A percentile compares a stretch with the other conserved stretches of the same genome.
phyloP scores from a whole-genome alignment of 306 rosid species.

The Cucumis cinereus region DNA sequence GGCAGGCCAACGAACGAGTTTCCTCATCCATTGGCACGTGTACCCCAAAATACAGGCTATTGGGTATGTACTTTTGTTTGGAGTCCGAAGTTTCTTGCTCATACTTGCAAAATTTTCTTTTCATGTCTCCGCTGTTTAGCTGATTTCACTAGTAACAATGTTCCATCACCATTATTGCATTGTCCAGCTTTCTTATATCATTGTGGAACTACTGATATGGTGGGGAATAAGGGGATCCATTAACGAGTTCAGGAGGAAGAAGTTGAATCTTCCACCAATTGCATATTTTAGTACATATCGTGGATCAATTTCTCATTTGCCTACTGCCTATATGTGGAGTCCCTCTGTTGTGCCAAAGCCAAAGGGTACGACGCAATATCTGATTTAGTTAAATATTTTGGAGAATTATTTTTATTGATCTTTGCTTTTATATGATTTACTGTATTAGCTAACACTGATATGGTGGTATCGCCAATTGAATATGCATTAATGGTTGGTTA shows the following conservation, averaged over 20 bases:
- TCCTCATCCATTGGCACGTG: conserved; percentile 94
- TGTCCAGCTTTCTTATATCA: conserved; percentile 71
- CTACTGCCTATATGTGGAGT: conserved; percentile 96
- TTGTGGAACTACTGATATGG: conserved; percentile 90
- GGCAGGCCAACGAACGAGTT: conserved; percentile 88
- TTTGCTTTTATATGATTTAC: background rate
- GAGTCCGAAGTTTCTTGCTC: background rate
- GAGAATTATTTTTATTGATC: background rate
- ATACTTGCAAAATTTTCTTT: conserved; percentile 13
- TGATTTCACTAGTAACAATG: conserved; percentile 1
- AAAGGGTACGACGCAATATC: conserved; percentile 36
- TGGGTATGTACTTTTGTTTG: conserved; percentile 51
- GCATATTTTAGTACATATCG: conserved; percentile 91
- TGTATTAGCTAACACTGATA: background rate
- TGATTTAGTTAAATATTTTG: background rate
- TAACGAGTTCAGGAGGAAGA: conserved; percentile 76
- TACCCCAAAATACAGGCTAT: conserved; percentile 81
- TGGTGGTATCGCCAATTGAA: background rate
- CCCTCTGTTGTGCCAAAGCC: conserved; percentile 94
- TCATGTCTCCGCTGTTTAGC: conserved; percentile 11
- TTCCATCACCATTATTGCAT: conserved; percentile 23
- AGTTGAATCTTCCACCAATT: conserved; percentile 82
- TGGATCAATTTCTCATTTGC: conserved; percentile 92
- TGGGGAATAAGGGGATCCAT: conserved; percentile 86
- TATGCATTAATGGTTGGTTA: background rate